These are phyloP conservation scores for Mycena rosella DNA, from an alignment of 768 basidiomycete genomes.

Conservation along the genomic window DNA sequence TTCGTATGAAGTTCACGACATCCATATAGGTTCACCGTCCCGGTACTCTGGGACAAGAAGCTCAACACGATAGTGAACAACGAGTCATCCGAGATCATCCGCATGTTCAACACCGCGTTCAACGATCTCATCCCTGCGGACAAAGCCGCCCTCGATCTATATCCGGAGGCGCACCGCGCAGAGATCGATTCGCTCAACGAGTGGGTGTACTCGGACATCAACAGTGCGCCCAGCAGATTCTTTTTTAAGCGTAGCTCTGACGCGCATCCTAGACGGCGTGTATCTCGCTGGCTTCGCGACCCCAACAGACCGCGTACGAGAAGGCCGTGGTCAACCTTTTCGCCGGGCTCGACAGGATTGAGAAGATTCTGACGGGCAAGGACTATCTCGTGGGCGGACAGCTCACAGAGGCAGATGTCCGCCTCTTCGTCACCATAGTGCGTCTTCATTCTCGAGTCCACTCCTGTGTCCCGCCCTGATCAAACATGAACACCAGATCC, in stretches of 20 bases:
- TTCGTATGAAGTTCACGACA: too few relatives aligned
- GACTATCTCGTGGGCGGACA: conserved; percentile 85
- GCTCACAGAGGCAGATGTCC: conserved; percentile 87
- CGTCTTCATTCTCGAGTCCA: conserved; percentile 42
- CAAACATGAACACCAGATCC: conserved; percentile 65
- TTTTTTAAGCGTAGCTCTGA: too few relatives aligned
- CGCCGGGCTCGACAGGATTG: conserved; percentile 82
- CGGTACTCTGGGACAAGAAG: conserved; percentile 95
- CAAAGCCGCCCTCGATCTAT: too few relatives aligned
- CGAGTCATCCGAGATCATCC: too few relatives aligned
- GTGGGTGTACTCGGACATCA: conserved; percentile 88
- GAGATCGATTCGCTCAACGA: too few relatives aligned
- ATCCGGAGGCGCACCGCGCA: too few relatives aligned
- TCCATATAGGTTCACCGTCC: conserved; percentile 86
- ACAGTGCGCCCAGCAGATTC: conserved; percentile 80
- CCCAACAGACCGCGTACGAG: conserved; percentile 84
- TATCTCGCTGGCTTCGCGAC: conserved; percentile 81
- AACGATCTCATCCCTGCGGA: too few relatives aligned
- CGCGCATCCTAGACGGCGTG: background rate
- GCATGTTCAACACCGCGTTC: too few relatives aligned
- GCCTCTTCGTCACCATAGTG: conserved; percentile 93
- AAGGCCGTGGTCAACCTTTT: conserved; percentile 82
- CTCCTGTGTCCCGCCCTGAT: background rate
- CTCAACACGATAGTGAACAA: too few relatives aligned
- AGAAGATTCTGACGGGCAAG: conserved; percentile 80